phyloP scores from a whole-genome alignment of 345 rosid species.

The Arabis hirsuta region DNA sequence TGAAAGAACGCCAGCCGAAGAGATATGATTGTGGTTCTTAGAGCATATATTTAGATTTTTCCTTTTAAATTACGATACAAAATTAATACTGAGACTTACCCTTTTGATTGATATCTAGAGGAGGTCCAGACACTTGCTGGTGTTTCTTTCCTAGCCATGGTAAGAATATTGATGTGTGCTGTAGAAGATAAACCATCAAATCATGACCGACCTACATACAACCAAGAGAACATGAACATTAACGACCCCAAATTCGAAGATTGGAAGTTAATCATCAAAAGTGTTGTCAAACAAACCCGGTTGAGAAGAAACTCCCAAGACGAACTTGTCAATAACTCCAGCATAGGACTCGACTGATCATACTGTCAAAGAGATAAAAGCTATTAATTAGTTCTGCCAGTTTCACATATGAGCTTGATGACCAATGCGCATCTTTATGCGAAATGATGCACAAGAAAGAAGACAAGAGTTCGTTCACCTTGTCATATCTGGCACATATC shows the following conservation, averaged over 20 bases:
- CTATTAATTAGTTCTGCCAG: neutral
- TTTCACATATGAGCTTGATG: too few relatives aligned
- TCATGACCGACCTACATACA: constrained; percentile 68
- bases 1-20: neutral
- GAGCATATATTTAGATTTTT: neutral
- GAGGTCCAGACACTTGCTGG: constrained; percentile 73
- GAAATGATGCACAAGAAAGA: too few relatives aligned
- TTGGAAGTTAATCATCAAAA: constrained; percentile 23
- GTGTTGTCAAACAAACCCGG: constrained; percentile 55
- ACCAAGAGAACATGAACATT: neutral
- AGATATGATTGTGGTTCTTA: neutral
- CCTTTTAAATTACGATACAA: neutral
- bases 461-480: constrained; percentile 42
- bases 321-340: constrained; percentile 59
- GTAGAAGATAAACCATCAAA: constrained; percentile 69
- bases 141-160: constrained; percentile 55
- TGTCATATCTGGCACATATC: constrained; percentile 57
- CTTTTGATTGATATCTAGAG: constrained; percentile 31
- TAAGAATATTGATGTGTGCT: constrained; percentile 61
- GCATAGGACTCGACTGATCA: constrained; percentile 50
- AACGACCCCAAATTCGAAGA: constrained; percentile 17
- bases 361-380: constrained; percentile 46
- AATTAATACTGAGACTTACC: constrained; percentile 24
- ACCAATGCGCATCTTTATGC: too few relatives aligned
- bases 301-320: constrained; percentile 71